Evolutionary conservation across 768 basidiomycete species (phyloP).

Genomic region (Heimioporus sp.): DNA sequence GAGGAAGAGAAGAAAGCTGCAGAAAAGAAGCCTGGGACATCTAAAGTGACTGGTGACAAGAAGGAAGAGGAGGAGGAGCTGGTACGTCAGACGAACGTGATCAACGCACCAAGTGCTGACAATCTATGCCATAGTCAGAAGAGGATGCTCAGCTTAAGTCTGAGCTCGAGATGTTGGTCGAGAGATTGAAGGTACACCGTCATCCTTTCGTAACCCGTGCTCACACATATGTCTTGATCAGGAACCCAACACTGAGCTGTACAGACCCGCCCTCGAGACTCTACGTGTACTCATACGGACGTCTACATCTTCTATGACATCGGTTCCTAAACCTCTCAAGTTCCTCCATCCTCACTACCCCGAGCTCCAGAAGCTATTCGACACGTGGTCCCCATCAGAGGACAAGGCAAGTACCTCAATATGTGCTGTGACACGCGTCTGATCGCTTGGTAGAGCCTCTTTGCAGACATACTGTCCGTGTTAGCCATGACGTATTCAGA

Average conservation of each 20-base stretch:
- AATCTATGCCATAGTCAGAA: slow-evolving; percentile 61
- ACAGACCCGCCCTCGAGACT: slow-evolving; percentile 89
- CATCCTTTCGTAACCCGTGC: slow-evolving; percentile 1
- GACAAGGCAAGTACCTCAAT: slow-evolving; percentile 47
- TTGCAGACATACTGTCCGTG: slow-evolving; percentile 96
- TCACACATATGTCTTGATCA: slow-evolving; percentile 33
- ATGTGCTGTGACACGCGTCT: background rate
- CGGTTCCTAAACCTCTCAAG: slow-evolving; percentile 97
- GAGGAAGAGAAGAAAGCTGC: slow-evolving; percentile 38
- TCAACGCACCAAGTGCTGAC: slow-evolving; percentile 9
- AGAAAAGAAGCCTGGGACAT: slow-evolving; percentile 54
- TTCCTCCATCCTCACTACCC: slow-evolving; percentile 95
- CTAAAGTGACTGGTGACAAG: slow-evolving; percentile 53
- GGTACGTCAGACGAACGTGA: slow-evolving; percentile 47
- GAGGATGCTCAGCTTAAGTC: slow-evolving; percentile 92
- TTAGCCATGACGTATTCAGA: slow-evolving; percentile 99
- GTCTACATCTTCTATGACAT: slow-evolving; percentile 98
- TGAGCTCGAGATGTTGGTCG: slow-evolving; percentile 96
- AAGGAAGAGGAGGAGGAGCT: slow-evolving; percentile 67
- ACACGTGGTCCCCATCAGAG: slow-evolving; percentile 74
- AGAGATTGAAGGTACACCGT: slow-evolving; percentile 76
- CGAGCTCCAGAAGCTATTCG: slow-evolving; percentile 78
- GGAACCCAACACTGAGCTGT: slow-evolving; percentile 86
- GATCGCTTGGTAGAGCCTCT: slow-evolving; percentile 62
- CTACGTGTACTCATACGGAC: slow-evolving; percentile 92